Evolutionary conservation across 441 rosid species (phyloP).

Genomic region (Mallotus repandus): DNA sequence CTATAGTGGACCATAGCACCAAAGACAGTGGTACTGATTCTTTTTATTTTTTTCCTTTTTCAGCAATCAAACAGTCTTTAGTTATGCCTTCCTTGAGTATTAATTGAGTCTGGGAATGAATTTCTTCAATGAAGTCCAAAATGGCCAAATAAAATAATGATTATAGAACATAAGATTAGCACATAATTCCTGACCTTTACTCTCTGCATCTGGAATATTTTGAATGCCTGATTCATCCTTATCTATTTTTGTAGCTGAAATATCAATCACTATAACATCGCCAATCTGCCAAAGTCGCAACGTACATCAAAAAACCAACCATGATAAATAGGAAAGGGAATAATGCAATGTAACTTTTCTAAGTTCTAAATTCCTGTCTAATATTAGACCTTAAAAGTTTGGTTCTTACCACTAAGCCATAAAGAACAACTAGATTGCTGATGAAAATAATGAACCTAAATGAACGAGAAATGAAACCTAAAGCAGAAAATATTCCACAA

Average conservation of each 20-base stretch:
- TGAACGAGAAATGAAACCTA: neutral
- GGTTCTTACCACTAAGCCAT: neutral
- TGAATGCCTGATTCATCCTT: slow-evolving; percentile 57
- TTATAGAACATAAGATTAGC: slow-evolving; percentile 7
- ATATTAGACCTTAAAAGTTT: slow-evolving; percentile 1
- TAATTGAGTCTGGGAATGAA: neutral
- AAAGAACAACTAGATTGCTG: too few species aligned
- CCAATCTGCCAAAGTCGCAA: slow-evolving; percentile 58
- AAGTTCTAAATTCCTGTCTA: neutral
- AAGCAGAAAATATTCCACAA: neutral
- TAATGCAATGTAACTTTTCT: slow-evolving; percentile 3
- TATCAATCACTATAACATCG: slow-evolving; percentile 76
- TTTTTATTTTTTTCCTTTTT: neutral
- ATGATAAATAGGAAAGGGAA: neutral
- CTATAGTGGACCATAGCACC: neutral
- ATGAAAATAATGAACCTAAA: too few species aligned
- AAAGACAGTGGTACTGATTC: neutral
- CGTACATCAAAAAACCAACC: slow-evolving; percentile 3
- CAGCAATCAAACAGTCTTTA: neutral
- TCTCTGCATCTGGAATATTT: slow-evolving; percentile 80
- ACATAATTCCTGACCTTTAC: slow-evolving; percentile 59
- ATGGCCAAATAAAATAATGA: slow-evolving; percentile 12
- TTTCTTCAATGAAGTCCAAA: slow-evolving; percentile 11
- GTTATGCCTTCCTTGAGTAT: neutral
- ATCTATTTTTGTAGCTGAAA: slow-evolving; percentile 70